Conservation (phyloP, 345 rosid genomes). For the Reutealis trisperma region DNA sequence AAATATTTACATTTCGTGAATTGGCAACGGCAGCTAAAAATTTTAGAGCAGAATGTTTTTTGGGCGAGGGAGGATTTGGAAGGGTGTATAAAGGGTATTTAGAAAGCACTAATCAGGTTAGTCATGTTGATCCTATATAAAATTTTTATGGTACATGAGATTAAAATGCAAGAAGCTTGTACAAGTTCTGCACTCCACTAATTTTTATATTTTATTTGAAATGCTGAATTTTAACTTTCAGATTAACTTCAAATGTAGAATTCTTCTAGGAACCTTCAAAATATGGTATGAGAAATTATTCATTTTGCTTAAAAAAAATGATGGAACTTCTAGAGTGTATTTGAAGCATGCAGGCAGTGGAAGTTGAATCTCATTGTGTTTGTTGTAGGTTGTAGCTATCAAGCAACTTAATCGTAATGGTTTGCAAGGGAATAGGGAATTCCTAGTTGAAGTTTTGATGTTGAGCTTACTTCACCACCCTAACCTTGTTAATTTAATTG, state of each 20-base stretch:
- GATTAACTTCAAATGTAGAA: not conserved
- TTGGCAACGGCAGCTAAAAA: slow-evolving; percentile 24
- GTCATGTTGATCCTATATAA: not conserved
- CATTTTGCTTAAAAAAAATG: not conserved
- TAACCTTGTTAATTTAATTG: slow-evolving; percentile 82
- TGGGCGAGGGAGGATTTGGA: slow-evolving; percentile 39
- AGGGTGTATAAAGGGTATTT: slow-evolving; percentile 28
- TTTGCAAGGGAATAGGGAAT: slow-evolving; percentile 79
- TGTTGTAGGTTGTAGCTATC: slow-evolving; percentile 73
- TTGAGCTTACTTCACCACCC: slow-evolving; percentile 77
- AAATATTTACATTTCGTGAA: slow-evolving; percentile 28
- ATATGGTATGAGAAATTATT: too few relatives aligned
- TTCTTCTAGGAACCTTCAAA: not conserved
- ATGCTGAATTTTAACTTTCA: not conserved
- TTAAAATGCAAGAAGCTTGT: not conserved
- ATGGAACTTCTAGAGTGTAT: not conserved
- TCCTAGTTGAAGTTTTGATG: slow-evolving; percentile 80
- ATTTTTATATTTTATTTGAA: not conserved
- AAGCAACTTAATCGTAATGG: slow-evolving; percentile 90
- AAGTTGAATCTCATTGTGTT: not conserved
- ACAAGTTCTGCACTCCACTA: not conserved
- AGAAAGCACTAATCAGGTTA: slow-evolving; percentile 30
- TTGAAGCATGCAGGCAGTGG: not conserved
- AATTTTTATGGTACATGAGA: not conserved
- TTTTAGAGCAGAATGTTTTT: slow-evolving; percentile 23